Base-by-base conservation (phyloP, 2,329 filamentous ascomycete genomes). In the Talaromyces atroroseus region DNA sequence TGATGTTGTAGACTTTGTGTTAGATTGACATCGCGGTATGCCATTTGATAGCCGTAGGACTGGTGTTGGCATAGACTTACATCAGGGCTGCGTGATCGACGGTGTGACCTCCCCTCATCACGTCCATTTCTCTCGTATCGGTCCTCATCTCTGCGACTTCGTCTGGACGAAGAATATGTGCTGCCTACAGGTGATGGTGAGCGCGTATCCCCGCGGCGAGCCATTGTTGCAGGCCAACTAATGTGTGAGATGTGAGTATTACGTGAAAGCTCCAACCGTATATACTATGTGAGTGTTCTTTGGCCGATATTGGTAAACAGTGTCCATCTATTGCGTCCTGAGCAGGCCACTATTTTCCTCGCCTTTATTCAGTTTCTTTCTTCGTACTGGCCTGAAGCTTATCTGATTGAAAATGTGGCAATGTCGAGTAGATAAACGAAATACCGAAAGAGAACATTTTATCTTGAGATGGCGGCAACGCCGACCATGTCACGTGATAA, bases 131-230 rank as follows among this genome's bases (percentile, higher is more conserved):
- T 74, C 51, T 81, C 79, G 65, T 76, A 72, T 61, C 79, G 75
- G 65, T 78, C 74, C 69, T 81, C 75, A 64, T 79, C 80, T 73
- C 79, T 77, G 66, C 78, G 76, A 66, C 66, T 74, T 60, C 84
- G 83, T 77, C 84, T 87, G 77, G 84, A 86, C 69, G 85, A 84
- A 75, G 84, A 85, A 75, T 83, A 81, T 71, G 88, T 86, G 81
- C 88, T 90, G 84, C 88, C 88, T 91, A 87, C 85, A 86, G 88
- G 88, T 85, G 87, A 90, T 89, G 89, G 89, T 92, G 89, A 92
- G 88, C 89, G 81, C 79, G 78, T 78, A 74, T 82, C 80, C 78
- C 79, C 80, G 74, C 79, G 79, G 74, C 80, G 79, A 78, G 78
- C 79, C 80, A 82, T 82, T 73, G 67, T 76, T 76, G 75, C 73